Conservation (phyloP, 768 basidiomycete genomes). For the Epithele typhae region DNA sequence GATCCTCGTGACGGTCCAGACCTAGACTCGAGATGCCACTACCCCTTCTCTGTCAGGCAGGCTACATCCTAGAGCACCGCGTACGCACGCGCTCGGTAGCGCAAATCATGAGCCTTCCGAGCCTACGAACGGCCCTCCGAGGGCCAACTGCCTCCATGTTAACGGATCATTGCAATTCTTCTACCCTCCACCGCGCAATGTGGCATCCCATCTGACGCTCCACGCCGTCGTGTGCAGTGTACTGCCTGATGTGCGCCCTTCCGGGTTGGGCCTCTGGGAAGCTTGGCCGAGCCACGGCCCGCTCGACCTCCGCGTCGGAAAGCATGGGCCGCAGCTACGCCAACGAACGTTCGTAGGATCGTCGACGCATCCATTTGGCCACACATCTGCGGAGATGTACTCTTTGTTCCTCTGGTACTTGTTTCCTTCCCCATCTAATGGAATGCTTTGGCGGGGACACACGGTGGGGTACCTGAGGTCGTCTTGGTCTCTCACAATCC, state of each 20-base stretch:
- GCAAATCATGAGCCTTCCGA: constrained; percentile 14
- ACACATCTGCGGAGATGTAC: neutral
- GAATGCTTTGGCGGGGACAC: too few species aligned
- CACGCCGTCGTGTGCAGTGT: too few species aligned
- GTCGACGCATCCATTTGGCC: neutral
- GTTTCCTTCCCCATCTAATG: too few species aligned
- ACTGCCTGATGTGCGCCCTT: neutral
- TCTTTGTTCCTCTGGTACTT: too few species aligned
- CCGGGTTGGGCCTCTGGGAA: neutral
- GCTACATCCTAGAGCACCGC: neutral
- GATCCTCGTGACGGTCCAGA: neutral
- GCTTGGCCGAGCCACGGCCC: neutral
- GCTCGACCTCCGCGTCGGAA: constrained; percentile 3
- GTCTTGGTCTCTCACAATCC: too few species aligned
- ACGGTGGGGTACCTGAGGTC: neutral
- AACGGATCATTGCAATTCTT: constrained; percentile 1
- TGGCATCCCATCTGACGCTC: too few species aligned
- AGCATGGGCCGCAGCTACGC: constrained; percentile 3
- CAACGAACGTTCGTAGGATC: constrained; percentile 17
- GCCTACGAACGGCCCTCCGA: too few species aligned
- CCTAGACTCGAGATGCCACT: neutral
- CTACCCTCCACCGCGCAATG: too few species aligned
- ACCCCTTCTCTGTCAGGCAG: neutral
- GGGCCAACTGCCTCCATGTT: too few species aligned
- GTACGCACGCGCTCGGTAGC: neutral